Percentiles rank a stretch among this genome's conserved stretches.
phyloP scores from a whole-genome alignment of 2,329 filamentous ascomycete species.

The Ophiosphaerella herpotricha region DNA sequence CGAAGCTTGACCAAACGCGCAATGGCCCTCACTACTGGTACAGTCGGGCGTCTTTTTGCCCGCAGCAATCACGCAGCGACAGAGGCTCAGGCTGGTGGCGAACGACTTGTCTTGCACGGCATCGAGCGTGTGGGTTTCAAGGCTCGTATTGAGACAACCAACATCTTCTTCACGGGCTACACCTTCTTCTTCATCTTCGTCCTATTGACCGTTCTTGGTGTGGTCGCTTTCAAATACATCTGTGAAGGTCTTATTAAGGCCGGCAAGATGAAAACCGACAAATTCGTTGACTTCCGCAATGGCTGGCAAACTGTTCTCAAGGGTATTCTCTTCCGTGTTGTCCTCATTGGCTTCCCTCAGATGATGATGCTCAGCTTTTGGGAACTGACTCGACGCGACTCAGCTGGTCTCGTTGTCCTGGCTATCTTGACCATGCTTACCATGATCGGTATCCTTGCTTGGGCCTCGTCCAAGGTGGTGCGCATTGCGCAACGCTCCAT shows the following conservation, averaged over 20 bases:
- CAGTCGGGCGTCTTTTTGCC: constrained; percentile 39
- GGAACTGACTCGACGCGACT: constrained; percentile 88
- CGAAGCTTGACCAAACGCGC: constrained; percentile 60
- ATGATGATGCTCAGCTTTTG: constrained; percentile 89
- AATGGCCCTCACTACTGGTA: constrained; percentile 25
- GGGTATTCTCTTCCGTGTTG: constrained; percentile 88
- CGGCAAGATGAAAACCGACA: constrained; percentile 79
- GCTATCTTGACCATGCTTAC: constrained; percentile 88
- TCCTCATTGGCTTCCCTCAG: constrained; percentile 88
- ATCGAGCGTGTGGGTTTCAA: constrained; percentile 89
- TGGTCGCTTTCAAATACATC: constrained; percentile 78
- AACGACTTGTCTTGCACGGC: constrained; percentile 67
- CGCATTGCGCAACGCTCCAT: constrained; percentile 86
- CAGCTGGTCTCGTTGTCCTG: constrained; percentile 81
- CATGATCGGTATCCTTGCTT: constrained; percentile 75
- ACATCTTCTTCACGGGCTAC: constrained; percentile 90
- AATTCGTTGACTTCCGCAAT: constrained; percentile 91
- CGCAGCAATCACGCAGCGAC: constrained; percentile 54
- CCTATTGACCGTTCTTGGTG: constrained; percentile 70
- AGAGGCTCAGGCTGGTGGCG: constrained; percentile 36
- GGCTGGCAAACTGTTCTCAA: constrained; percentile 92
- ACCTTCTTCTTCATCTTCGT: constrained; percentile 89
- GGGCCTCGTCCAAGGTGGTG: constrained; percentile 90
- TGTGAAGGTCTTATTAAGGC: constrained; percentile 77
- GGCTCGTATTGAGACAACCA: constrained; percentile 82